phyloP scores from a whole-genome alignment of 2,329 filamentous ascomycete genomes.

The Lecanicillium sp. region DNA sequence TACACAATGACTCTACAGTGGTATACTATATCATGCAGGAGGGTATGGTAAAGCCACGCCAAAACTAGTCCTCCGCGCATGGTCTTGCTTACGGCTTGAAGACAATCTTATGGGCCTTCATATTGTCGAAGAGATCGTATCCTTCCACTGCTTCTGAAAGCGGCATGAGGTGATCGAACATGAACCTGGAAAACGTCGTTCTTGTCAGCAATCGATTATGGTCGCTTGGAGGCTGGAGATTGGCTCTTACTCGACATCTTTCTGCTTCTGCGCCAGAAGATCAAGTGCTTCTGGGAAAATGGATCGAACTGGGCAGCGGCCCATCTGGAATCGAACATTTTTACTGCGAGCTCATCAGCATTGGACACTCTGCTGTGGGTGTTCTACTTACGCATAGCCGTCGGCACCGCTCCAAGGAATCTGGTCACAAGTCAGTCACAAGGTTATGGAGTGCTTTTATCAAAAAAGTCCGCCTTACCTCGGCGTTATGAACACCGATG shows the following conservation, averaged over 20 bases:
- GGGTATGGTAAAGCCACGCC: slow-evolving; percentile 78
- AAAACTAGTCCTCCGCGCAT: slow-evolving; percentile 52
- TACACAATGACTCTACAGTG: slow-evolving; percentile 75
- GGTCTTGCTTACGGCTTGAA: slow-evolving; percentile 43
- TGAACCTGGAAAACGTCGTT: slow-evolving; percentile 50
- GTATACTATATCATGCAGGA: slow-evolving; percentile 83
- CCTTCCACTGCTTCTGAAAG: slow-evolving; percentile 59
- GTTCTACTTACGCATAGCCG: slow-evolving; percentile 45
- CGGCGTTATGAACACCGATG: slow-evolving; percentile 69
- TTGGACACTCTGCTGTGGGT: slow-evolving; percentile 6
- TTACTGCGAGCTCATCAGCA: slow-evolving; percentile 42
- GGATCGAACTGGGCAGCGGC: slow-evolving; percentile 66
- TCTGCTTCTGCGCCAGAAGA: slow-evolving; percentile 59
- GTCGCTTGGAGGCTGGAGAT: background rate
- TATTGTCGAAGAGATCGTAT: slow-evolving; percentile 66
- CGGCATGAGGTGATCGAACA: slow-evolving; percentile 71
- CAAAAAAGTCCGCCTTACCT: slow-evolving; percentile 40
- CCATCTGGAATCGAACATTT: slow-evolving; percentile 69
- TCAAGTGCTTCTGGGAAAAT: slow-evolving; percentile 61
- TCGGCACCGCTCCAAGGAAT: slow-evolving; percentile 62
- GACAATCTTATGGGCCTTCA: slow-evolving; percentile 68
- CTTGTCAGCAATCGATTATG: background rate
- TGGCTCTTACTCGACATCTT: slow-evolving; percentile 56
- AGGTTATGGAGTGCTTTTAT: background rate
- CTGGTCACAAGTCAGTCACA: slow-evolving; percentile 32